Conservation (phyloP, 352 stramenopile species). For the Globisporangium abappressorium region DNA sequence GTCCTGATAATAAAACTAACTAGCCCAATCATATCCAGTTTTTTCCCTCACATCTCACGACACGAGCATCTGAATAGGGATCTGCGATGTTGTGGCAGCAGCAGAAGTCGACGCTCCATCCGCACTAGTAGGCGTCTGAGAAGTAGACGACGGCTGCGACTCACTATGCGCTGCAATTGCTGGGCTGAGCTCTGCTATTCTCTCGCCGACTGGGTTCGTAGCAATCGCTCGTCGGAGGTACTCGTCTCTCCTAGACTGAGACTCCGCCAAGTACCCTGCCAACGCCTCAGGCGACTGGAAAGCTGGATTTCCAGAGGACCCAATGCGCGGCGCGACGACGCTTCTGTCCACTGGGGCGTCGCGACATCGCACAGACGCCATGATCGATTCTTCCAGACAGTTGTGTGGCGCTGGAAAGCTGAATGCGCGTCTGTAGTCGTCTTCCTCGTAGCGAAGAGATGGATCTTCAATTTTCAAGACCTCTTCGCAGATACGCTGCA, state of each 20-base stretch:
- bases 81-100: slow-evolving; percentile 27
- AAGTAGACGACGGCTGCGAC: not conserved
- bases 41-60: slow-evolving; percentile 30
- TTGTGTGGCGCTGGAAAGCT: slow-evolving; percentile 58
- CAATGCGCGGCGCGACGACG: slow-evolving; percentile 15
- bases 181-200: not conserved
- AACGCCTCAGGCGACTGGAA: slow-evolving; percentile 19
- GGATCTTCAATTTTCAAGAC: slow-evolving; percentile 20
- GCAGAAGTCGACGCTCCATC: not conserved
- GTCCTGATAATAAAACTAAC: not conserved
- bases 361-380: slow-evolving; percentile 32
- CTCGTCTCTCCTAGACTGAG: slow-evolving; percentile 37
- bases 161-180: not conserved
- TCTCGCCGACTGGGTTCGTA: slow-evolving; percentile 23
- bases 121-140: not conserved
- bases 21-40: not conserved
- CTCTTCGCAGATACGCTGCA: slow-evolving; percentile 56
- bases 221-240: slow-evolving; percentile 37
- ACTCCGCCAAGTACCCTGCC: slow-evolving; percentile 28
- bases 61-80: slow-evolving; percentile 68
- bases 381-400: slow-evolving; percentile 47
- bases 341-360: slow-evolving; percentile 31
- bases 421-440: slow-evolving; percentile 57
- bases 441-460: slow-evolving; percentile 40
- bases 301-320: not conserved